These are phyloP conservation scores for Psilocybe cyanescens DNA, from an alignment of 768 basidiomycete species.

Conservation along the genomic window DNA sequence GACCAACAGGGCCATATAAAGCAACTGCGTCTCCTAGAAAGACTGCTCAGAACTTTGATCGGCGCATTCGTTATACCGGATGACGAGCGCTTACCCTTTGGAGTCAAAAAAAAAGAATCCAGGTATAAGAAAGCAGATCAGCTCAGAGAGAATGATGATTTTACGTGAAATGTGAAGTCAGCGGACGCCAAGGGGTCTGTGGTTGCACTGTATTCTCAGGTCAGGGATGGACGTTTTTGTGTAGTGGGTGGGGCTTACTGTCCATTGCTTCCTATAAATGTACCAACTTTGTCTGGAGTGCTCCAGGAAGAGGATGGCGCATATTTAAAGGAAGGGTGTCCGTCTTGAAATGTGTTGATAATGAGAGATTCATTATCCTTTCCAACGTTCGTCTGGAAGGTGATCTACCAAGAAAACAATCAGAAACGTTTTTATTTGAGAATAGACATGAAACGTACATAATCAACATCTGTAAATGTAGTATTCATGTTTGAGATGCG, in stretches of 20 bases:
- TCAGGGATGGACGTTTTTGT: not conserved
- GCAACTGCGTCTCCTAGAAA: slow-evolving; percentile 18
- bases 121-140: not conserved
- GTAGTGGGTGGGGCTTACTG: slow-evolving; percentile 19
- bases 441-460: slow-evolving; percentile 23
- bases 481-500: slow-evolving; percentile 23
- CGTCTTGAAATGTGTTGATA: slow-evolving; percentile 27
- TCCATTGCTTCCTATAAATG: slow-evolving; percentile 14
- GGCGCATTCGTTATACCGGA: not conserved
- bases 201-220: slow-evolving; percentile 7
- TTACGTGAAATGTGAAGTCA: slow-evolving; percentile 18
- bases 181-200: slow-evolving; percentile 8
- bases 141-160: not conserved
- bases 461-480: slow-evolving; percentile 42
- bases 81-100: slow-evolving; percentile 14
- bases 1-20: slow-evolving; percentile 20
- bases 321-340: slow-evolving; percentile 25
- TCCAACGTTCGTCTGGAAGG: slow-evolving; percentile 23
- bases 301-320: slow-evolving; percentile 20
- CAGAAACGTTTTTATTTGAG: not conserved
- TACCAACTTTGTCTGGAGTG: slow-evolving; percentile 9
- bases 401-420: slow-evolving; percentile 13
- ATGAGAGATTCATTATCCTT: slow-evolving; percentile 22
- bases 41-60: not conserved
- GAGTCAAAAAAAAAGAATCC: too few relatives aligned